phyloP scores from a whole-genome alignment of 1,284 basidiomycete genomes.

The Heterobasidion parviporum region DNA sequence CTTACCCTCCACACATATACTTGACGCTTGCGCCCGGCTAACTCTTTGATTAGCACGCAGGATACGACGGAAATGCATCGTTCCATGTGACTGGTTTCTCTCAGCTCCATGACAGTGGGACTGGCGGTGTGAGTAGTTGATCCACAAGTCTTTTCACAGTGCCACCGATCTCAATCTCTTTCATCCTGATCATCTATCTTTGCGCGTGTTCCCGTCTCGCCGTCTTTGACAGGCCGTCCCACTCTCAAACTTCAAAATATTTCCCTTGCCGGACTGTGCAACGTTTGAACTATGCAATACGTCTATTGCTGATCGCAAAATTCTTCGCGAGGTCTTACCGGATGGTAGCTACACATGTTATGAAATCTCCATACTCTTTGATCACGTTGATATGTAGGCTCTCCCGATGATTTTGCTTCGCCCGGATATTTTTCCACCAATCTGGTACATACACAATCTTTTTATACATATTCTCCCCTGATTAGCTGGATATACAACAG shows the following conservation, averaged over 20 bases:
- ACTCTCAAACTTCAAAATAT: slow-evolving; percentile 55
- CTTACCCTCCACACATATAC: background rate
- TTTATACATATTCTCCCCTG: background rate
- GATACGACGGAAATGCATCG: slow-evolving; percentile 38
- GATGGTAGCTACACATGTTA: slow-evolving; percentile 28
- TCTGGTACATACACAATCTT: slow-evolving; percentile 25
- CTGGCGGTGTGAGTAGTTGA: slow-evolving; percentile 38
- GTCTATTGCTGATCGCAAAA: slow-evolving; percentile 34
- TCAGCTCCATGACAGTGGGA: slow-evolving; percentile 54
- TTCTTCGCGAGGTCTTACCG: slow-evolving; percentile 31
- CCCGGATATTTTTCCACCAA: slow-evolving; percentile 60
- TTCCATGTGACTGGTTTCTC: slow-evolving; percentile 55
- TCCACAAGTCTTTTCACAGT: background rate
- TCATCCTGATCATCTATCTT: background rate
- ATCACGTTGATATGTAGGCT: slow-evolving; percentile 24
- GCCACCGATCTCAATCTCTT: background rate
- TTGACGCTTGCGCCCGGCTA: background rate
- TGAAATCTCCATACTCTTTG: background rate
- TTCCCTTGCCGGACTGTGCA: slow-evolving; percentile 41
- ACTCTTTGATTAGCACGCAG: slow-evolving; percentile 39
- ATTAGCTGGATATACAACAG: slow-evolving; percentile 17
- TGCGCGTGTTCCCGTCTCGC: background rate
- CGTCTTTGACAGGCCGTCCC: slow-evolving; percentile 34
- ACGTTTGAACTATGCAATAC: slow-evolving; percentile 43
- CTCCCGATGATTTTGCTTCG: slow-evolving; percentile 48